Evolutionary conservation across 1,284 basidiomycete species (phyloP).

Genomic region (Dichomitus squalens): DNA sequence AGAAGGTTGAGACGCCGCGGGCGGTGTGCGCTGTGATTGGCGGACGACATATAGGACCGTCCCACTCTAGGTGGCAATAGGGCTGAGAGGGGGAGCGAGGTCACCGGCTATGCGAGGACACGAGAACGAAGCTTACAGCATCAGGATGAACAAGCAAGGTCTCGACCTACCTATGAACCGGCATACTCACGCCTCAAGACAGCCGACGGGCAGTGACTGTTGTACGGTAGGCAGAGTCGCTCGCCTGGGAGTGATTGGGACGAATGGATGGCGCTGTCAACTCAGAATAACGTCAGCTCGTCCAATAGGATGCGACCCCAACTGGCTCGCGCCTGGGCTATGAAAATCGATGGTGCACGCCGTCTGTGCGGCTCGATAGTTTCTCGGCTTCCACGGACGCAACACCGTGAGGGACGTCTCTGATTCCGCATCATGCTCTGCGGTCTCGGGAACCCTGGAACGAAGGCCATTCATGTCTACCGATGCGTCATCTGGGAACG

Average conservation of each 20-base stretch:
- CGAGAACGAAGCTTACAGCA: not conserved
- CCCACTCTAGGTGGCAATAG: not conserved
- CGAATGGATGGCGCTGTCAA: not conserved
- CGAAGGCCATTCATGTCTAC: not conserved
- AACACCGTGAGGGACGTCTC: not conserved
- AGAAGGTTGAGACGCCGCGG: constrained; percentile 1
- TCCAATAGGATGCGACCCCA: not conserved
- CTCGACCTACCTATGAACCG: not conserved
- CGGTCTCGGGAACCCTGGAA: not conserved
- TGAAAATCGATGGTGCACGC: not conserved
- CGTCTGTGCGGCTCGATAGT: not conserved
- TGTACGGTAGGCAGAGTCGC: not conserved
- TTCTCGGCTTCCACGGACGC: not conserved
- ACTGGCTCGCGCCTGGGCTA: not conserved
- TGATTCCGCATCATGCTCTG: not conserved
- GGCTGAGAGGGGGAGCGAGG: not conserved
- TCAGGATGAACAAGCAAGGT: not conserved
- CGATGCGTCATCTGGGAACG: not conserved
- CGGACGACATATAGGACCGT: not conserved
- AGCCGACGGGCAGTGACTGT: not conserved
- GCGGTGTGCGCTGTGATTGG: constrained; percentile 5
- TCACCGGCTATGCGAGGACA: not conserved
- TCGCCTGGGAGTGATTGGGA: not conserved
- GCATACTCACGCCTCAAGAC: not conserved
- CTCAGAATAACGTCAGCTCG: not conserved